Percentiles rank a stretch among this genome's conserved stretches.
Evolutionary conservation across 768 basidiomycete genomes (phyloP).

Genomic region (Leucosporidium scottii): DNA sequence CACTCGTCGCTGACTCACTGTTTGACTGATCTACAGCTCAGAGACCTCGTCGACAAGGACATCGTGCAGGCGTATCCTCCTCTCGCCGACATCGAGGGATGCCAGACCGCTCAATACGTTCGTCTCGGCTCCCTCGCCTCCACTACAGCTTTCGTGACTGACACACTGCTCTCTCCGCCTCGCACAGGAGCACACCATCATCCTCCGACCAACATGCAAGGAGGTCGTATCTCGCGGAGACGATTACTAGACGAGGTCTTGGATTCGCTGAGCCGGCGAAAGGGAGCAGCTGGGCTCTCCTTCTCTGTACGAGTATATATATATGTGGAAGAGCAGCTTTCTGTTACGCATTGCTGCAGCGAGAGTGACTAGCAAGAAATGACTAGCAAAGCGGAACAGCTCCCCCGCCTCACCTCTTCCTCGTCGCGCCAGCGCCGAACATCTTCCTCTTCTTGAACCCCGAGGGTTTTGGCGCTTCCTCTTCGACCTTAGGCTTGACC

Average conservation of each 20-base stretch:
- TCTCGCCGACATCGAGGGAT: slow-evolving; percentile 51
- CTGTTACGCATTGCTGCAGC: no score
- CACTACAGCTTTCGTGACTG: background rate
- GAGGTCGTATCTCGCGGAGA: slow-evolving; percentile 48
- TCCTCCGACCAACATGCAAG: slow-evolving; percentile 48
- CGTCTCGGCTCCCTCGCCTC: slow-evolving; percentile 11
- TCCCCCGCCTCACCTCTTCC: background rate
- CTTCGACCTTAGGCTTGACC: slow-evolving; percentile 6
- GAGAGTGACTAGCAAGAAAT: no score
- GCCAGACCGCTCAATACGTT: slow-evolving; percentile 80
- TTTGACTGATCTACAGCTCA: slow-evolving; percentile 55
- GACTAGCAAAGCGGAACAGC: no score
- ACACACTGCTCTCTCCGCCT: background rate
- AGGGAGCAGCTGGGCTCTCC: no score
- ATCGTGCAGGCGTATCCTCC: slow-evolving; percentile 92
- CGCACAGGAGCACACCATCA: slow-evolving; percentile 46
- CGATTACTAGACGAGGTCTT: slow-evolving; percentile 41
- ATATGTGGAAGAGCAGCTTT: no score
- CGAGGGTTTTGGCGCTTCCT: background rate
- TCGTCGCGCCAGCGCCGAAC: slow-evolving; percentile 4
- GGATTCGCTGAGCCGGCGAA: no score
- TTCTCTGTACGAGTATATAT: no score
- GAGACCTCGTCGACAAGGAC: slow-evolving; percentile 77
- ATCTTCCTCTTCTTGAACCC: slow-evolving; percentile 32
- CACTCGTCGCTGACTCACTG: background rate